phyloP scores from a whole-genome alignment of 1,284 basidiomycete species.

The Sphagnurus paluster region DNA sequence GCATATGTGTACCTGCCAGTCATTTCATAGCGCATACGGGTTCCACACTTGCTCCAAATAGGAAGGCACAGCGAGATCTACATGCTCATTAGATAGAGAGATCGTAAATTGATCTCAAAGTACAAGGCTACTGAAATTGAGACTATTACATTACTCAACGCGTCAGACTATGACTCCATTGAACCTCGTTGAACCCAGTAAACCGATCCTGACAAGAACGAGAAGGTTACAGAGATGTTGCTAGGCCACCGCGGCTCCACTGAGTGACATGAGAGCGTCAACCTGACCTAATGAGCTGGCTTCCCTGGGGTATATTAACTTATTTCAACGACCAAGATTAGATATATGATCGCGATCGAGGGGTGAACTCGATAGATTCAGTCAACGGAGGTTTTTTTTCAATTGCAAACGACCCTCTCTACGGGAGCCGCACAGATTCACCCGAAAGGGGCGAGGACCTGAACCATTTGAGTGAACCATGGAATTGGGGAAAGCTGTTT shows the following conservation, averaged over 20 bases:
- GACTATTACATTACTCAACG: not conserved
- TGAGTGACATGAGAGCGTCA: slow-evolving; percentile 3
- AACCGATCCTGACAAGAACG: no score
- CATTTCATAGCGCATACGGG: slow-evolving; percentile 1
- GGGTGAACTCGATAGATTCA: slow-evolving; percentile 27
- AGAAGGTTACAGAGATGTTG: no score
- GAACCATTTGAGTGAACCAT: slow-evolving; percentile 17
- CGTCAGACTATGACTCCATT: no score
- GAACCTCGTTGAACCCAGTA: no score
- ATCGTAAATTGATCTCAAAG: slow-evolving; percentile 6
- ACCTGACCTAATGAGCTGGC: slow-evolving; percentile 11
- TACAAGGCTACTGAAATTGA: slow-evolving; percentile 13
- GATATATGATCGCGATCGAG: slow-evolving; percentile 22
- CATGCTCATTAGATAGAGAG: no score
- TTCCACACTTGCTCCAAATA: slow-evolving; percentile 1
- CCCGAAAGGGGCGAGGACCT: slow-evolving; percentile 21
- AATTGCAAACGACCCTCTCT: slow-evolving; percentile 14
- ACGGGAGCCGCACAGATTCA: slow-evolving; percentile 15
- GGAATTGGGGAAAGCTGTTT: slow-evolving; percentile 14
- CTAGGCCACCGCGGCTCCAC: slow-evolving; percentile 10
- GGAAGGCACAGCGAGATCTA: not conserved
- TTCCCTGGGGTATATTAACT: slow-evolving; percentile 14
- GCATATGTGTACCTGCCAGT: slow-evolving; percentile 5
- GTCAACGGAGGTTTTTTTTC: slow-evolving; percentile 27
- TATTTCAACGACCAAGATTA: slow-evolving; percentile 19